Evolutionary conservation across 345 rosid species (phyloP).

Genomic region (Anastatica hierochuntica): DNA sequence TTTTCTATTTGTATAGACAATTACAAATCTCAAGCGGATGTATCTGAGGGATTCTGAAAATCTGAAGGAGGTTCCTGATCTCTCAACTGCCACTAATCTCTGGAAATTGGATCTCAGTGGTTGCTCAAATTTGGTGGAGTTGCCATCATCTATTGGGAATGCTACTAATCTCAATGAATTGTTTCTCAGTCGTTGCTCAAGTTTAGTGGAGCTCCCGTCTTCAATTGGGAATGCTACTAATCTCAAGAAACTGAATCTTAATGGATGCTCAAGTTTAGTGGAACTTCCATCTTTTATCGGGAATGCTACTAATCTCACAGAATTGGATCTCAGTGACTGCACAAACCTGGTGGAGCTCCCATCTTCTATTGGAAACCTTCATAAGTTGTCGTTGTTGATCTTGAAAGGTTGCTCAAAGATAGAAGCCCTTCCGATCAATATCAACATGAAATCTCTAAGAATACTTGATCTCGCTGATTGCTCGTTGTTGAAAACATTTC

Average conservation of each 20-base stretch:
- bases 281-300: not conserved
- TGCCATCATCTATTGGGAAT: not conserved
- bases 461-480: not conserved
- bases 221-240: not conserved
- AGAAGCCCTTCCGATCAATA: not conserved
- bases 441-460: not conserved
- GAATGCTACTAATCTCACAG: not conserved
- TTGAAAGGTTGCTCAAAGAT: not conserved
- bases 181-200: not conserved
- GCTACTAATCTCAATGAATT: not conserved
- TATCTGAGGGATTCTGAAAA: not conserved
- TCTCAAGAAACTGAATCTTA: not conserved
- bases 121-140: not conserved
- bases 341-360: not conserved
- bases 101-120: not conserved
- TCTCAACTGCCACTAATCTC: constrained; percentile 6
- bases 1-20: too few species aligned
- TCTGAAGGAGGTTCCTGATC: constrained; percentile 6
- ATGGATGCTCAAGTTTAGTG: not conserved
- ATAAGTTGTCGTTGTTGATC: not conserved
- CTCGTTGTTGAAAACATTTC: constrained; percentile 1
- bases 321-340: not conserved
- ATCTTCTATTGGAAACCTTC: not conserved
- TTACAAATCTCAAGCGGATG: not conserved
- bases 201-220: not conserved